These are phyloP conservation scores for Sugiyamaella japonica DNA, from an alignment of 1,139 yeast genomes.

Conservation along the genomic window DNA sequence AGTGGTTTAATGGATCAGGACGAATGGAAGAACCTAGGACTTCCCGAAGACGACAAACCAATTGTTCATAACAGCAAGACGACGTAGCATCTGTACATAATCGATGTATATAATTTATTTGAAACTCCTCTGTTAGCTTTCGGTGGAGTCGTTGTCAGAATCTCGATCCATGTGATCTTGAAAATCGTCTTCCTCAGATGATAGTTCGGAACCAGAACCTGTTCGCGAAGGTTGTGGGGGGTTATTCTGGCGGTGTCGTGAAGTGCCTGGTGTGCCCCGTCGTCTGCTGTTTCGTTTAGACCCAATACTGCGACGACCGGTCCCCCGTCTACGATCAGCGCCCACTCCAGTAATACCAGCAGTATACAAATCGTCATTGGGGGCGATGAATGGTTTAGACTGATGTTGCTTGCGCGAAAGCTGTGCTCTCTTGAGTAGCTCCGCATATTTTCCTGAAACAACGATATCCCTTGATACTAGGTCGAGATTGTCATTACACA, in stretches of 20 bases:
- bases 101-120: background rate
- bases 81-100: background rate
- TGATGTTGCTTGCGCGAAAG: background rate
- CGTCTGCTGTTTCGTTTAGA: background rate
- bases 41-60: slow-evolving; percentile 58
- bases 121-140: background rate
- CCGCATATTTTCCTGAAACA: slow-evolving; percentile 4
- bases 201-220: slow-evolving; percentile 6
- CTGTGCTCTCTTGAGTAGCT: background rate
- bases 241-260: background rate
- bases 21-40: slow-evolving; percentile 79
- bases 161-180: slow-evolving; percentile 6
- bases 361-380: background rate
- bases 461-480: background rate
- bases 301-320: slow-evolving; percentile 5
- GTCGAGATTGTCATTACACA: slow-evolving; percentile 5
- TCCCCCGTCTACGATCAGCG: background rate
- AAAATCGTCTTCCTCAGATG: slow-evolving; percentile 6
- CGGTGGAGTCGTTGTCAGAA: slow-evolving; percentile 7
- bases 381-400: background rate
- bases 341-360: slow-evolving; percentile 8
- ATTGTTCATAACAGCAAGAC: background rate
- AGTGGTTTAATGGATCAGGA: slow-evolving; percentile 76
- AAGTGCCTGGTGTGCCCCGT: background rate
- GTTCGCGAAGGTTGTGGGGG: background rate